These are phyloP conservation scores for Penicillium macrosclerotiorum DNA, from an alignment of 495 filamentous ascomycete genomes.

Conservation along the genomic window DNA sequence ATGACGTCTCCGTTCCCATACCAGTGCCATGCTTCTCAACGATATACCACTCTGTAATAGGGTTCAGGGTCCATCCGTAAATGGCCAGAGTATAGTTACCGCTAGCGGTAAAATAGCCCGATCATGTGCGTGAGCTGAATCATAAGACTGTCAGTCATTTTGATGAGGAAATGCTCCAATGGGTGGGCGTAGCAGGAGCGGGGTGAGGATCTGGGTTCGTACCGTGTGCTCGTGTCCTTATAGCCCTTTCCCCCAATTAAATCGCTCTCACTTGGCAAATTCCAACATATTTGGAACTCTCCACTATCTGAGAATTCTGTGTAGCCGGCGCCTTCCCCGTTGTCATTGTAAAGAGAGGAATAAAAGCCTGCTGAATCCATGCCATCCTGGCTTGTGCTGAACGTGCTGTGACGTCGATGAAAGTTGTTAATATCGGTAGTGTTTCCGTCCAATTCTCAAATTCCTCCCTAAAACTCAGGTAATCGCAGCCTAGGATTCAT, in stretches of 20 bases:
- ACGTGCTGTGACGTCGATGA: not conserved
- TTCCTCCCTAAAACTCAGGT: no score
- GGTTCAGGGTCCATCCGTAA: not conserved
- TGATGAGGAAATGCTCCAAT: no score
- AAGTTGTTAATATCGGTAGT: no score
- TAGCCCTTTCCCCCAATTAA: not conserved
- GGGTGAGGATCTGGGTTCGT: not conserved
- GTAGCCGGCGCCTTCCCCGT: not conserved
- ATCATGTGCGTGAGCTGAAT: not conserved
- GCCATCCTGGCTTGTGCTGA: not conserved
- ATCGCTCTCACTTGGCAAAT: not conserved
- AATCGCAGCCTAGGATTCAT: no score
- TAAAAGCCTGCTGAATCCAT: not conserved
- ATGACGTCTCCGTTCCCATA: not conserved
- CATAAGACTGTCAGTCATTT: not conserved
- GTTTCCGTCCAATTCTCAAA: no score
- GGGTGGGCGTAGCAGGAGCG: no score
- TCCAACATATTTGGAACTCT: not conserved
- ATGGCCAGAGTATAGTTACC: not conserved
- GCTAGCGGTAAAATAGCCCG: not conserved
- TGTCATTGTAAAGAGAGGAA: conserved; percentile 2
- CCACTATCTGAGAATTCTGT: not conserved
- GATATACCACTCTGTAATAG: conserved; percentile 1
- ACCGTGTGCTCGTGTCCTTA: not conserved
- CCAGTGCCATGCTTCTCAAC: not conserved